Percentiles rank a stretch among this genome's conserved stretches.
These are phyloP conservation scores for Populus deltoides DNA, from an alignment of 345 rosid species.

Conservation along the genomic window DNA sequence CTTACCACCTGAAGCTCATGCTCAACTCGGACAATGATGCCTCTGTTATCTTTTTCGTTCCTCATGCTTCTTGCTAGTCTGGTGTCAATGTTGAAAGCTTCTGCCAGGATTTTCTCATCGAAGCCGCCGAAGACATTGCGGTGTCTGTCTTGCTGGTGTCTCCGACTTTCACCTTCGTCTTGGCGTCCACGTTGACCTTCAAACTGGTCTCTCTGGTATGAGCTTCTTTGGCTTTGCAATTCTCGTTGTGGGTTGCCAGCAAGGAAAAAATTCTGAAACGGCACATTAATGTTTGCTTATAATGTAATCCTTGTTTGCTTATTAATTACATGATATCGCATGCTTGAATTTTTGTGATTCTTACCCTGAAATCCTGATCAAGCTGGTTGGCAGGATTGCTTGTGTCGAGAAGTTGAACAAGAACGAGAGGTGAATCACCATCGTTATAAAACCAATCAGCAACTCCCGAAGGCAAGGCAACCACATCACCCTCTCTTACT, in stretches of 20 bases:
- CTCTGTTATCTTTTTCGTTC: not conserved
- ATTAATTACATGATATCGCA: not conserved
- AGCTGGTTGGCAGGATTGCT: slow-evolving; percentile 42
- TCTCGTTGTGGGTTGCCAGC: slow-evolving; percentile 43
- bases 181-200: not conserved
- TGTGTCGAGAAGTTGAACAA: slow-evolving; percentile 30
- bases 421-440: slow-evolving; percentile 33
- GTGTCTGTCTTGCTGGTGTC: not conserved
- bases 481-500: slow-evolving; percentile 38
- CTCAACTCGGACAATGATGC: not conserved
- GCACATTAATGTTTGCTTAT: not conserved
- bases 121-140: not conserved
- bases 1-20: not conserved
- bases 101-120: not conserved
- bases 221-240: slow-evolving; percentile 3
- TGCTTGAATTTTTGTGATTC: not conserved
- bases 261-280: slow-evolving; percentile 42
- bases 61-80: slow-evolving; percentile 2
- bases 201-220: not conserved
- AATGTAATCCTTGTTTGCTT: not conserved
- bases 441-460: slow-evolving; percentile 48
- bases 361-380: slow-evolving; percentile 37
- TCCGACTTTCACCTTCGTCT: not conserved
- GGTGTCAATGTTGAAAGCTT: slow-evolving; percentile 8
- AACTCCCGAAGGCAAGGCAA: slow-evolving; percentile 42